Evolutionary conservation across 1,139 yeast genomes (phyloP), one percentile per base, ranked within the genome.

Genomic region (Saccharomyces hybrid): DNA sequence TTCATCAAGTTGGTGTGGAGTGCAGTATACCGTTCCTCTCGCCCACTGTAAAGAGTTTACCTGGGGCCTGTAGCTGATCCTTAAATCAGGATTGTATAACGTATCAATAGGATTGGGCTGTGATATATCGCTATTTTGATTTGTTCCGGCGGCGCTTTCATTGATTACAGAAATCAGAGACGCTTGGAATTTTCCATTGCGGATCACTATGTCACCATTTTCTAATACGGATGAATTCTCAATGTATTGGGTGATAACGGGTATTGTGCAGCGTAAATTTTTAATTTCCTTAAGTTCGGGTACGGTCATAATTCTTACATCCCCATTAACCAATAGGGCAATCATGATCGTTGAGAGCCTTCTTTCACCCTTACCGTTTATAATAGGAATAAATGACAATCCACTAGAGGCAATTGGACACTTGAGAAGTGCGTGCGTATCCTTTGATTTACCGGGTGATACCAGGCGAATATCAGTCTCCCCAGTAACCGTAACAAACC

Each of bases 11-110:
- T 88, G 96, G 1, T 78, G 77, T 34, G 78, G 70, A 2, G 82
- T 75, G 16, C 86, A 78, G 57, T 78, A 77, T 47, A 80, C 82
- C 1, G 84, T 78, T 5, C 96, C 96, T 62, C 84, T 83, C 8
- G 95, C 89, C 95, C 97, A 88, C 70, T 86, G 93, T 53, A 88
- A 75, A 0, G 95, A 81, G 51, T 90, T 82, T 5, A 88, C 82
- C 3, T 82, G 77, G 1, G 99, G 99, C 50, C 98, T 77, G 25
- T 83, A 81, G 1, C 97, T 96, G 11, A 86, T 81, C n/a, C 77
- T 70, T n/a, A 83, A 73, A 55, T 79, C 79, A 26, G 79, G 82
- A 60, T n/a, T n/a, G n/a, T n/a, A n/a, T n/a, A n/a, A n/a, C n/a
- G n/a, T n/a, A n/a, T n/a, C n/a, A n/a, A n/a, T 64, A 8, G 69